These are phyloP conservation scores for Pochonia chlamydosporia DNA, from an alignment of 2,329 filamentous ascomycete genomes.

Conservation along the genomic window DNA sequence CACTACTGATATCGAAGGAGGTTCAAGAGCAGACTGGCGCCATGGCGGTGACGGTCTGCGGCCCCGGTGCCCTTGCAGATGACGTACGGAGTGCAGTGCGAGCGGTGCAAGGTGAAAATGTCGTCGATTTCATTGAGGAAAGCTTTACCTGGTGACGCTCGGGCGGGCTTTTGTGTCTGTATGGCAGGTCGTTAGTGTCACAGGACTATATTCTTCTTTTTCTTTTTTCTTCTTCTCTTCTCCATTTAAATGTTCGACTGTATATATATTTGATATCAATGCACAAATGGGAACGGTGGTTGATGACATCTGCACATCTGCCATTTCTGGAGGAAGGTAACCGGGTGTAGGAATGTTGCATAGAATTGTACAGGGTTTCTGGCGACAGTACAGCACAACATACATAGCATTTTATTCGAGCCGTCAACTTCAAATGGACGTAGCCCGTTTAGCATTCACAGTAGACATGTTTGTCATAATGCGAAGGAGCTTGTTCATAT, in stretches of 20 bases:
- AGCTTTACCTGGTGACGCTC: slow-evolving; percentile 63
- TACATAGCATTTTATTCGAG: slow-evolving; percentile 1
- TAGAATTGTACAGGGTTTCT: slow-evolving; percentile 4
- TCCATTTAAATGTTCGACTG: slow-evolving; percentile 1
- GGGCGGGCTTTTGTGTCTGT: too few species aligned
- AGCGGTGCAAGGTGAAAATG: slow-evolving; percentile 53
- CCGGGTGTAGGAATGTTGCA: slow-evolving; percentile 6
- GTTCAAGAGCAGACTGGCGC: slow-evolving; percentile 77
- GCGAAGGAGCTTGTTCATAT: too few species aligned
- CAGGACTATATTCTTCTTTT: slow-evolving; percentile 8
- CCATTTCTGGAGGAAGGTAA: not conserved
- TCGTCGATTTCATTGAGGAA: slow-evolving; percentile 73
- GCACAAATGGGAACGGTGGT: not conserved
- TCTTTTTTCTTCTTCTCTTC: slow-evolving; percentile 8
- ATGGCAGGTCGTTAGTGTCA: too few species aligned
- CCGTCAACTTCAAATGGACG: too few species aligned
- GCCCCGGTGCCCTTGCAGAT: slow-evolving; percentile 68
- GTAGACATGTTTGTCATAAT: too few species aligned
- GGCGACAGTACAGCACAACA: slow-evolving; percentile 3
- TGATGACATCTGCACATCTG: too few species aligned
- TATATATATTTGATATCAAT: not conserved
- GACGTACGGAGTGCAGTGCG: slow-evolving; percentile 68
- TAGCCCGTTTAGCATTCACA: too few species aligned
- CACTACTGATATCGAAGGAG: slow-evolving; percentile 74
- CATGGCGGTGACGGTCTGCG: slow-evolving; percentile 80